Evolutionary conservation across 2,329 filamentous ascomycete genomes (phyloP).

Genomic region (Stenocarpella maydis): DNA sequence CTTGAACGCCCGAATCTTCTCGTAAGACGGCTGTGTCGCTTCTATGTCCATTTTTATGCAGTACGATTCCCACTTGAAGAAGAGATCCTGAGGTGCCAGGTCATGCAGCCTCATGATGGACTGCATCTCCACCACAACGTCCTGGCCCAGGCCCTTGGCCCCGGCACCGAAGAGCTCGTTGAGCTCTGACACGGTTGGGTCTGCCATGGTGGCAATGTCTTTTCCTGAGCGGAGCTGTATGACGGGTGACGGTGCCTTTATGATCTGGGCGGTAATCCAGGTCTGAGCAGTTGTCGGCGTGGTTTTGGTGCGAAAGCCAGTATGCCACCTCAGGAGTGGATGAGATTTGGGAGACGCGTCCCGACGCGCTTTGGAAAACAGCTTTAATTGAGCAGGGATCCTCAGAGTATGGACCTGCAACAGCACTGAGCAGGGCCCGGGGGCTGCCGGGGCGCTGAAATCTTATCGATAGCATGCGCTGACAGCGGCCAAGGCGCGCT

Average conservation of each 20-base stretch:
- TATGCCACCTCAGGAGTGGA: background rate
- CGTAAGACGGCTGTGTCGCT: constrained; percentile 74
- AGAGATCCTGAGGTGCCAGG: constrained; percentile 84
- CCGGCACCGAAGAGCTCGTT: constrained; percentile 63
- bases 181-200: constrained; percentile 50
- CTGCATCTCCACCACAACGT: constrained; percentile 81
- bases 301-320: background rate
- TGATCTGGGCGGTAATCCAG: too few species aligned
- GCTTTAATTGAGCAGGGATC: constrained; percentile 27
- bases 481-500: background rate
- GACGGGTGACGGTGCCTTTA: background rate
- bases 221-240: constrained; percentile 18
- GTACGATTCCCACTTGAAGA: constrained; percentile 99
- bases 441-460: background rate
- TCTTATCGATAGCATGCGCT: constrained; percentile 22
- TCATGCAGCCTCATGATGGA: constrained; percentile 88
- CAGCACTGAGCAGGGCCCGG: background rate
- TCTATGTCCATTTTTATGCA: constrained; percentile 92
- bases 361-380: constrained; percentile 22
- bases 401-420: background rate
- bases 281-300: background rate
- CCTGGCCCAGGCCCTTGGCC: constrained; percentile 71
- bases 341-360: constrained; percentile 34
- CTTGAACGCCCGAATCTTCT: constrained; percentile 80
- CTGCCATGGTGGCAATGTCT: constrained; percentile 46